These are phyloP conservation scores for Parietichytrium sp. DNA, from an alignment of 108 stramenopile species.

Conservation along the genomic window DNA sequence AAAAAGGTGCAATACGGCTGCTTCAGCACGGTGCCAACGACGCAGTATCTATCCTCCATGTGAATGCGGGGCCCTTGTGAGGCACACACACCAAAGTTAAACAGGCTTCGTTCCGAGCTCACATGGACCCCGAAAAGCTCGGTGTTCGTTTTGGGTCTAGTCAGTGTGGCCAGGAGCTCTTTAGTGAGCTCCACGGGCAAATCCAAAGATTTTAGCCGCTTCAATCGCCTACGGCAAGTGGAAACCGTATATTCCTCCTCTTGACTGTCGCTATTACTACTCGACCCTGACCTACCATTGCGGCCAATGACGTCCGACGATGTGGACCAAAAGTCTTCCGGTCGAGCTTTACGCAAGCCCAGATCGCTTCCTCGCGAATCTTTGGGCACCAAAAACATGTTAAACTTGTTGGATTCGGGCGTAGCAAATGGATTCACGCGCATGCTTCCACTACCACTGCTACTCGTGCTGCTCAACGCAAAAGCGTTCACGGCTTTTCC, in stretches of 20 bases:
- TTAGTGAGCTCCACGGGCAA: background rate
- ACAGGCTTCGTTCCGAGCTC: background rate
- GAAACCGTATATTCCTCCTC: background rate
- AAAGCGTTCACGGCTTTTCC: no score
- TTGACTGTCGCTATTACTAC: no score
- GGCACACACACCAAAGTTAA: conserved; percentile 25
- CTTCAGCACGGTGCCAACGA: background rate
- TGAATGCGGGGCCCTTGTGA: background rate
- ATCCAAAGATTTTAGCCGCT: conserved; percentile 24
- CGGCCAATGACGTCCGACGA: no score
- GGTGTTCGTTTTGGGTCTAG: background rate
- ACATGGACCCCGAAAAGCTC: background rate
- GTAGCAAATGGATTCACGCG: no score
- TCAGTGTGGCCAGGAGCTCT: background rate
- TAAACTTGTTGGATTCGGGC: no score
- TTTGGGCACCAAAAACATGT: no score
- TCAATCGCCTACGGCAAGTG: background rate
- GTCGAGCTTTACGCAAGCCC: no score
- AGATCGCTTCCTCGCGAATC: no score
- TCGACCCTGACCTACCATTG: no score
- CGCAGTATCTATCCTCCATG: conserved; percentile 34
- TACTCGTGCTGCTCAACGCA: no score
- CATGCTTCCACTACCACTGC: no score
- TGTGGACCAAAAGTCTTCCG: no score
- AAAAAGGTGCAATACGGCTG: conserved; percentile 12